Evolutionary conservation across 1,284 basidiomycete genomes (phyloP), one percentile per base, ranked within the genome.

Genomic region (Neonothopanus nambi): DNA sequence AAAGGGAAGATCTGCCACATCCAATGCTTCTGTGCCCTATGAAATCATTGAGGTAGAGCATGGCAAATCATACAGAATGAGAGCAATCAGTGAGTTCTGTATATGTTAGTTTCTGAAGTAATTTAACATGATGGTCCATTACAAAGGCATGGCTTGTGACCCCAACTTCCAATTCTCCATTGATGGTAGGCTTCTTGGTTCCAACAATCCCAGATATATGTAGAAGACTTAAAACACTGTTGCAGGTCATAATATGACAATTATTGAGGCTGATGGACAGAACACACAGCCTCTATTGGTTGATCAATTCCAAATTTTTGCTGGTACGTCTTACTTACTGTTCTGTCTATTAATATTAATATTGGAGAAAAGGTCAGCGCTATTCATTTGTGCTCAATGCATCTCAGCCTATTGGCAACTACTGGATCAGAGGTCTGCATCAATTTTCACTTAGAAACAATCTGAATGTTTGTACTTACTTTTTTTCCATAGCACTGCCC

Each of bases 141-240:
- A 38, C 30, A 12, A 33, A 33, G 80, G 78, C 62, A 75, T 77
- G 66, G 64, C 74, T 0, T 71, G 69, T 54, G 66, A 70, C 52
- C 61, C 70, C 12, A 65, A 65, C 58, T 68, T 58, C 59, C 63
- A 45, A 3, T 72, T 75, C 62, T 60, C 65, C 12, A 74, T 77
- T 26, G 69, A 76, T 21, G 62, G 64, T 9, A 9, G 13, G 30
- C 13, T 9, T 13, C 13, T 33, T 33, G 13, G n/a, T n/a, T 33
- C 3, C 30, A 33, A 5, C 5, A 5, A 5, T 11, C 13, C 30
- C 9, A 33, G 26, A 28, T 9, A 33, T 11, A 3, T 9, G 13
- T 13, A 33, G 3, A 3, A 4, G 3, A 20, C 12, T 15, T 24
- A 21, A n/a, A n/a, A n/a, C n/a, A 35, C 20, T 17, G 70, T 75